Conservation (phyloP, 768 basidiomycete genomes). For the Leccinum olivaceopallidum region DNA sequence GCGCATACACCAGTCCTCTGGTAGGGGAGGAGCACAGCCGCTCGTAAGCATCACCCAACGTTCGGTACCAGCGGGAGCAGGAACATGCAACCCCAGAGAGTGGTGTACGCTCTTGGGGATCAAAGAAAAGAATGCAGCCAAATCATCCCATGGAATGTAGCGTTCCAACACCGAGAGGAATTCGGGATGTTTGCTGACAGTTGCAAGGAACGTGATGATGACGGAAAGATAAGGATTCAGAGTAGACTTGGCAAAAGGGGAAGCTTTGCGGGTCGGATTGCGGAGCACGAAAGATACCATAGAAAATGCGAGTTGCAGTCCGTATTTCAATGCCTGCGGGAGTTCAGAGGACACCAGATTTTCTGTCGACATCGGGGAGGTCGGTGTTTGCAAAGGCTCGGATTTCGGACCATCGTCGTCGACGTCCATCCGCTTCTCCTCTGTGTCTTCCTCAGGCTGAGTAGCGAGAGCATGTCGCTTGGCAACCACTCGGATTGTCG, state of each 20-base stretch:
- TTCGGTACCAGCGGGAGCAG: constrained; percentile 39
- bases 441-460: constrained; percentile 38
- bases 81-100: constrained; percentile 42
- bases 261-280: constrained; percentile 59
- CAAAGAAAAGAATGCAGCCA: constrained; percentile 63
- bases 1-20: constrained; percentile 94
- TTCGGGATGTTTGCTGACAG: constrained; percentile 63
- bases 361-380: constrained; percentile 32
- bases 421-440: constrained; percentile 64
- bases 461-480: constrained; percentile 39
- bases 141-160: constrained; percentile 79
- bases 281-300: constrained; percentile 74
- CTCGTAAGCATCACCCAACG: constrained; percentile 69
- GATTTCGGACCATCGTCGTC: constrained; percentile 47
- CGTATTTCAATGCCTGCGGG: constrained; percentile 68
- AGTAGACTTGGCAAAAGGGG: constrained; percentile 51
- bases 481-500: constrained; percentile 48
- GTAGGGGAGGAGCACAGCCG: constrained; percentile 67
- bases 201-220: constrained; percentile 86
- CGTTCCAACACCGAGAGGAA: constrained; percentile 69
- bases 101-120: constrained; percentile 56
- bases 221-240: constrained; percentile 88
- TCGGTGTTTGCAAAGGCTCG: constrained; percentile 23
- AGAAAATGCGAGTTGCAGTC: constrained; percentile 75
- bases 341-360: constrained; percentile 43